phyloP scores from a whole-genome alignment of 129 eudicot genomes.

The Flaveria ramosissima region DNA sequence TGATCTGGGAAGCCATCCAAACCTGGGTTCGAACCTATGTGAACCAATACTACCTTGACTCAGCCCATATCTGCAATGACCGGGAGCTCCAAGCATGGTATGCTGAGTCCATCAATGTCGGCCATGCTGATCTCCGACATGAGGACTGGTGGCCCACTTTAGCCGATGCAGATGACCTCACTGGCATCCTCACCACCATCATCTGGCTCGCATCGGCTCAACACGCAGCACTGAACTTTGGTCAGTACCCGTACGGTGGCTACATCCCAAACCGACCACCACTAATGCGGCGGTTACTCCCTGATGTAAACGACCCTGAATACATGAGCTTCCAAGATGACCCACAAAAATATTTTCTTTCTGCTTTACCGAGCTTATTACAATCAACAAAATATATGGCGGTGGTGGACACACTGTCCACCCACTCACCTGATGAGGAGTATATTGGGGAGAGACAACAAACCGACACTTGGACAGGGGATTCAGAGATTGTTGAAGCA shows the following conservation, averaged over 20 bases:
- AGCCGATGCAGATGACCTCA: constrained; percentile 58
- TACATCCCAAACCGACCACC: constrained; percentile 94
- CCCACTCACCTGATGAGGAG: constrained; percentile 97
- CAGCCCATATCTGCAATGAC: constrained; percentile 61
- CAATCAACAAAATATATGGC: constrained; percentile 93
- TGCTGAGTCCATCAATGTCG: constrained; percentile 87
- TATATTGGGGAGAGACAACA: constrained; percentile 83
- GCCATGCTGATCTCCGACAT: constrained; percentile 77
- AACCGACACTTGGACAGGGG: constrained; percentile 84
- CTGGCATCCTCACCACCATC: constrained; percentile 76
- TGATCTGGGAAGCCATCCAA: constrained; percentile 83
- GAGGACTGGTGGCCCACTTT: constrained; percentile 87
- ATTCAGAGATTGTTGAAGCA: constrained; percentile 66
- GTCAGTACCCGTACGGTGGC: constrained; percentile 97
- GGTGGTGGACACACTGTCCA: constrained; percentile 86
- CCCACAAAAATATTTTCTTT: constrained; percentile 76
- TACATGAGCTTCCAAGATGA: constrained; percentile 58
- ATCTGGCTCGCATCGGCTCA: constrained; percentile 97
- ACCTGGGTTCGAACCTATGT: constrained; percentile 75
- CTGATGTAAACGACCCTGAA: constrained; percentile 81
- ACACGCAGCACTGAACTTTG: constrained; percentile 95
- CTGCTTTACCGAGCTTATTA: constrained; percentile 69
- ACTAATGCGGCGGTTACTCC: constrained; percentile 73
- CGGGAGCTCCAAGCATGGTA: constrained; percentile 96
- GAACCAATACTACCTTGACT: constrained; percentile 69